Percentiles rank a stretch among this genome's conserved stretches.
These are phyloP conservation scores for Celoporthe dispersa DNA, from an alignment of 2,329 filamentous ascomycete species.

Conservation along the genomic window DNA sequence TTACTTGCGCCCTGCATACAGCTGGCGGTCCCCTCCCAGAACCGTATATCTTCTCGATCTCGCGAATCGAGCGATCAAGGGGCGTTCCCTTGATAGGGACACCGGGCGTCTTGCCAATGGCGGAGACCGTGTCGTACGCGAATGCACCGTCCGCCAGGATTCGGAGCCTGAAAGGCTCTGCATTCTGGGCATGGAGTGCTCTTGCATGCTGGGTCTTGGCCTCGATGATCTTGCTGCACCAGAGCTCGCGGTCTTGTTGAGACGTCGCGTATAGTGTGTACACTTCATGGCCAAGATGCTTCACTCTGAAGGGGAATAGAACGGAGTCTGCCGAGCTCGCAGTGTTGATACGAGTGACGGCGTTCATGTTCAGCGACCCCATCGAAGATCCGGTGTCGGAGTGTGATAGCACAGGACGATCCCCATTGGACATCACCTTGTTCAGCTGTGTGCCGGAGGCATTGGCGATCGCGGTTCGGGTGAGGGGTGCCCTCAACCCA, in stretches of 20 bases:
- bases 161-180: constrained; percentile 89
- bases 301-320: constrained; percentile 92
- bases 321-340: constrained; percentile 71
- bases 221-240: constrained; percentile 92
- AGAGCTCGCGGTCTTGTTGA: constrained; percentile 76
- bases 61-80: constrained; percentile 85
- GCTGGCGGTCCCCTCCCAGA: constrained; percentile 71
- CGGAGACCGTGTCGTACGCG: constrained; percentile 70
- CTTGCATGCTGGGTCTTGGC: constrained; percentile 94
- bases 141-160: constrained; percentile 94
- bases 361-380: constrained; percentile 47
- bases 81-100: constrained; percentile 90
- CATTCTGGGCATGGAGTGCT: constrained; percentile 87
- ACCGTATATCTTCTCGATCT: constrained; percentile 81
- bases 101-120: constrained; percentile 62
- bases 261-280: constrained; percentile 89
- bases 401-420: constrained; percentile 67
- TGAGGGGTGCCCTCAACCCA: constrained; percentile 67
- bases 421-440: constrained; percentile 57
- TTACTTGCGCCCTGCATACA: constrained; percentile 83
- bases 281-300: constrained; percentile 91
- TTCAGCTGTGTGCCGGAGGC: constrained; percentile 60
- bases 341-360: constrained; percentile 47
- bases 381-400: constrained; percentile 69
- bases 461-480: constrained; percentile 62